Conservation (phyloP, 2,329 filamentous ascomycete genomes). For the Immersiporthe knoxdaviesiana region DNA sequence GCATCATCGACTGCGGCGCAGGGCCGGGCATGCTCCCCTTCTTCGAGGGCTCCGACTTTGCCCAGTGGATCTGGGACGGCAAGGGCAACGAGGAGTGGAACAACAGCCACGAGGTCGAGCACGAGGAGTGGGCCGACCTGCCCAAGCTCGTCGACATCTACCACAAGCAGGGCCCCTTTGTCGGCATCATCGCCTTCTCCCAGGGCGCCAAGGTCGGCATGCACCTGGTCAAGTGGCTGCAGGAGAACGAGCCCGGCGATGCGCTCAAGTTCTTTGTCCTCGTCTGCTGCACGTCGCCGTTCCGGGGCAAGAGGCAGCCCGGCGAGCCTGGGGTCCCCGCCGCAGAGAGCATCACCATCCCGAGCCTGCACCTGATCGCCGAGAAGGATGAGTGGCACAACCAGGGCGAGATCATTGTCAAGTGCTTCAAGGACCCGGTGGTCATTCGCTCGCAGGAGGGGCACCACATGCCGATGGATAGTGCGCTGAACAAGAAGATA, state of each 20-base stretch:
- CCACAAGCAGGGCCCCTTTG: conserved; percentile 21
- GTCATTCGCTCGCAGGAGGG: conserved; percentile 22
- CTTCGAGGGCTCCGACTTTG: conserved; percentile 23
- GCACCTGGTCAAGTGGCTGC: conserved; percentile 24
- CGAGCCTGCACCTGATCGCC: conserved; percentile 23
- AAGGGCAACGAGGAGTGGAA: conserved; percentile 23
- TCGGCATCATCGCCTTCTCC: conserved; percentile 21
- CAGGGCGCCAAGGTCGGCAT: conserved; percentile 23
- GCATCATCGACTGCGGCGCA: conserved; percentile 23
- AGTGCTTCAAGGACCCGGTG: conserved; percentile 23
- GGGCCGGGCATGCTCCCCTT: conserved; percentile 24
- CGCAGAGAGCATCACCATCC: conserved; percentile 18
- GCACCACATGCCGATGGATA: conserved; percentile 23
- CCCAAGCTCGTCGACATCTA: conserved; percentile 74
- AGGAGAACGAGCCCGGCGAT: conserved; percentile 22
- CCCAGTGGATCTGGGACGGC: conserved; percentile 24
- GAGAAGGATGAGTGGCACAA: conserved; percentile 25
- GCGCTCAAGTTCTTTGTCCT: conserved; percentile 21
- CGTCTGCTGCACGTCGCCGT: conserved; percentile 22
- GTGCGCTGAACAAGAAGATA: conserved; percentile 14
- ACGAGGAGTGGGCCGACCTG: conserved; percentile 73
- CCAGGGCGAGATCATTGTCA: conserved; percentile 22
- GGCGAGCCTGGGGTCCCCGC: conserved; percentile 19
- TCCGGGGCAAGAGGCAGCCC: conserved; percentile 21
- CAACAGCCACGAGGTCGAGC: conserved; percentile 59